These are phyloP conservation scores for Diaporthe sp. DNA, from an alignment of 2,329 filamentous ascomycete species.

Conservation along the genomic window DNA sequence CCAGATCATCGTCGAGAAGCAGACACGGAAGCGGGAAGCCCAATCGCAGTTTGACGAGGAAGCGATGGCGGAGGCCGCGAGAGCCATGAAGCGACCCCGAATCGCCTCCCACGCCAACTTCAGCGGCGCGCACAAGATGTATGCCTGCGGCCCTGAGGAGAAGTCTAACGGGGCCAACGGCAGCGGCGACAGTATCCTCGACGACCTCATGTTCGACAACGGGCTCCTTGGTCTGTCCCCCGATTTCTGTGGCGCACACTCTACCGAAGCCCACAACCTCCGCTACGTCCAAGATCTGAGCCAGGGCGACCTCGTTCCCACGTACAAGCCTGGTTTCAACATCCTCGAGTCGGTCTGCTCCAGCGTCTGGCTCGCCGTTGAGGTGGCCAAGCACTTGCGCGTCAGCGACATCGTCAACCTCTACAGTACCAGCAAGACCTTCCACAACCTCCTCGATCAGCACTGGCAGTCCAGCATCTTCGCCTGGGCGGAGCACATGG, in stretches of 20 bases:
- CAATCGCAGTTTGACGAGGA: constrained; percentile 20
- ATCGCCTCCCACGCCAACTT: constrained; percentile 16
- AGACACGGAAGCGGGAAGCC: constrained; percentile 12
- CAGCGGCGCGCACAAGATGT: constrained; percentile 36
- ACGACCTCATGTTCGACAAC: constrained; percentile 30
- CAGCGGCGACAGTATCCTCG: neutral
- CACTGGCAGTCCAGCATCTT: constrained; percentile 72
- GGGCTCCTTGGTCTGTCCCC: constrained; percentile 31
- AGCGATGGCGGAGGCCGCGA: constrained; percentile 34
- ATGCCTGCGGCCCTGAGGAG: constrained; percentile 29
- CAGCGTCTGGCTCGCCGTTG: constrained; percentile 66
- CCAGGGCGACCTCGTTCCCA: neutral
- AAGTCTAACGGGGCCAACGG: neutral
- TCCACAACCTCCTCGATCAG: constrained; percentile 72
- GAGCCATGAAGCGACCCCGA: constrained; percentile 36
- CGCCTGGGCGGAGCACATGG: constrained; percentile 66
- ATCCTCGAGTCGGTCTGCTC: constrained; percentile 60
- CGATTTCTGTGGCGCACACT: constrained; percentile 32
- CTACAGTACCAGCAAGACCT: constrained; percentile 74
- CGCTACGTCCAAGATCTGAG: neutral
- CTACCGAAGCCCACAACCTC: constrained; percentile 5
- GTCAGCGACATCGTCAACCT: constrained; percentile 72
- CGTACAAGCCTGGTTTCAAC: constrained; percentile 50
- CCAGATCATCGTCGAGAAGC: neutral
- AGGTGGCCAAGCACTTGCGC: constrained; percentile 67